Evolutionary conservation across 2,329 filamentous ascomycete genomes (phyloP).

Genomic region (Fusarium sp.): DNA sequence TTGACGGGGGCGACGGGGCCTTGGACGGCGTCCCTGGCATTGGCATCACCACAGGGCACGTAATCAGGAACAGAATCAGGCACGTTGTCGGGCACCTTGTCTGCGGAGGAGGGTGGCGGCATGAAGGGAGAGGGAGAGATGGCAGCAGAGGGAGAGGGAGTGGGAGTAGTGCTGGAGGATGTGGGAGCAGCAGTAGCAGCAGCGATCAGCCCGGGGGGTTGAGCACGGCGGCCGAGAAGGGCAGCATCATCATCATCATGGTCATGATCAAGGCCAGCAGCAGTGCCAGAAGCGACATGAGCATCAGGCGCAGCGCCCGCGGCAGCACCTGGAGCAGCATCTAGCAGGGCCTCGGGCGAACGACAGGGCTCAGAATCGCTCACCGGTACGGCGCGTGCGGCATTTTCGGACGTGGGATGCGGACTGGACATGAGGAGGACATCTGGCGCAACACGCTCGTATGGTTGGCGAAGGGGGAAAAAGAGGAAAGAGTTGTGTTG

Average conservation of each 20-base stretch:
- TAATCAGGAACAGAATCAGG: conserved; percentile 43
- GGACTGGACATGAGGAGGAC: conserved; percentile 70
- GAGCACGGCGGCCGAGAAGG: conserved; percentile 27
- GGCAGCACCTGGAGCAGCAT: conserved; percentile 25
- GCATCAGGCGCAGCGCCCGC: conserved; percentile 7
- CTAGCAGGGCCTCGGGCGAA: conserved; percentile 28
- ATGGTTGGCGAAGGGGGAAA: conserved; percentile 30
- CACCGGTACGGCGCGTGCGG: conserved; percentile 62
- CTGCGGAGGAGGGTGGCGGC: conserved; percentile 37
- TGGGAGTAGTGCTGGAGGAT: conserved; percentile 37
- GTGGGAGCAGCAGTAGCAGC: conserved; percentile 35
- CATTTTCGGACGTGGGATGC: conserved; percentile 65
- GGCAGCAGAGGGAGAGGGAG: conserved; percentile 37
- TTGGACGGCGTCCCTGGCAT: conserved; percentile 32
- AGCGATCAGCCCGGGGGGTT: conserved; percentile 10
- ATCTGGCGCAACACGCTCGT: conserved; percentile 58
- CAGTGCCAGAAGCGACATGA: conserved; percentile 4
- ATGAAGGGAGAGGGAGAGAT: conserved; percentile 34
- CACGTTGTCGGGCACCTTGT: conserved; percentile 41
- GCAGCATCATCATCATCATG: conserved; percentile 39
- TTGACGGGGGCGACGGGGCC: conserved; percentile 17
- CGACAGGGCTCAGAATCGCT: conserved; percentile 45
- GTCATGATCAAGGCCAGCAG: conserved; percentile 38
- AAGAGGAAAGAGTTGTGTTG: conserved; percentile 23
- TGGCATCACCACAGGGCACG: conserved; percentile 40